Conservation (phyloP, 1,284 basidiomycete genomes). For the Ustilago crameri region DNA sequence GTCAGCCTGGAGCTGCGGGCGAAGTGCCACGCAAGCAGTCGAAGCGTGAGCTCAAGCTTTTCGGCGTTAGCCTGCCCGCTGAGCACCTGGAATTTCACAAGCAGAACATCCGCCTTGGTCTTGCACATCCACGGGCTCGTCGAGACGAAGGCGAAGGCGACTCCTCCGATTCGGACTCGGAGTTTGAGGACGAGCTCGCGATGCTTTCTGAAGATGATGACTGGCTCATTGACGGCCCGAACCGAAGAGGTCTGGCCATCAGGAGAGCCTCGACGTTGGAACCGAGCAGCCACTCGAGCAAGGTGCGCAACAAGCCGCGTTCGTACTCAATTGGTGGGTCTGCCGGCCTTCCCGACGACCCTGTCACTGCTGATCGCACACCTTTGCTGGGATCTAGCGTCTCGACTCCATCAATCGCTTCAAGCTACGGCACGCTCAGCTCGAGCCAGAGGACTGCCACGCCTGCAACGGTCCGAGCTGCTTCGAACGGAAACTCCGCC, state of each 20-base stretch:
- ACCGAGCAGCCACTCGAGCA: conserved; percentile 18
- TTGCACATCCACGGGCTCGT: conserved; percentile 63
- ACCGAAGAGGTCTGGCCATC: conserved; percentile 37
- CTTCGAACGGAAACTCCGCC: conserved; percentile 13
- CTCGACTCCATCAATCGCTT: conserved; percentile 12
- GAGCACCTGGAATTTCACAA: conserved; percentile 66
- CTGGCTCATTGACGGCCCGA: conserved; percentile 39
- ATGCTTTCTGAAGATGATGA: conserved; percentile 59
- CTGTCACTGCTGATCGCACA: conserved; percentile 20
- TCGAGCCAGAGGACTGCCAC: conserved; percentile 57
- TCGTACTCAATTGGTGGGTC: conserved; percentile 48
- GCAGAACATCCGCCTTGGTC: conserved; percentile 65
- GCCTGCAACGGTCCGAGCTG: conserved; percentile 39
- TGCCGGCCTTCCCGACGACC: conserved; percentile 48
- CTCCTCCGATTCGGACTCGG: conserved; percentile 49
- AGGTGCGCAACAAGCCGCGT: conserved; percentile 15
- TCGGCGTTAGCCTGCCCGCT: conserved; percentile 61
- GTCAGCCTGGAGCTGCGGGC: neutral
- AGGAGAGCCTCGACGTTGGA: conserved; percentile 45
- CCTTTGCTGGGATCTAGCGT: conserved; percentile 31
- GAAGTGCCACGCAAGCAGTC: conserved; percentile 39
- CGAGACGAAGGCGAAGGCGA: conserved; percentile 48
- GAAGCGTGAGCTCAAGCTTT: conserved; percentile 53
- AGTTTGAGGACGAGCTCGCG: conserved; percentile 58
- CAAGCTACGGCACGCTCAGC: conserved; percentile 56